A percentile compares a stretch with the other conserved stretches of the same genome.
Conservation (phyloP, 306 rosid species). For the Morella rubra region DNA sequence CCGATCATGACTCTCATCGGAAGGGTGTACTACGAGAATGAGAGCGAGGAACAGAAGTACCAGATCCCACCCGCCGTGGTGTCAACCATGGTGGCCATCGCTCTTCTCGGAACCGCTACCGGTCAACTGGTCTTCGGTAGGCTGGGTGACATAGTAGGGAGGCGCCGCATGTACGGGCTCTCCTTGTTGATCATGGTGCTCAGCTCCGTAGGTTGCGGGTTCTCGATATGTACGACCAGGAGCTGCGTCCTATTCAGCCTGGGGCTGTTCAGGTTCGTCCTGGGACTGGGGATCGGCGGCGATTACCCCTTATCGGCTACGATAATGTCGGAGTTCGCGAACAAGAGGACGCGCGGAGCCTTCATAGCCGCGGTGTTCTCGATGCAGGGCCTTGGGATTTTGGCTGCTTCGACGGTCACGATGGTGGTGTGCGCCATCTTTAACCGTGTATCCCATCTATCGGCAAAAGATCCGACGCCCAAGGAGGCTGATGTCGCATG, state of each 20-base stretch:
- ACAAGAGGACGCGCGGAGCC: conserved; percentile 66
- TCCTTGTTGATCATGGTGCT: conserved; percentile 55
- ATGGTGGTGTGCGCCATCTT: conserved; percentile 51
- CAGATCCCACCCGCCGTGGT: conserved; percentile 16
- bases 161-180: conserved; percentile 58
- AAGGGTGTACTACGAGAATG: conserved; percentile 39
- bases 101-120: conserved; percentile 49
- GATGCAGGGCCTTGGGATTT: conserved; percentile 82
- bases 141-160: conserved; percentile 57
- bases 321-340: conserved; percentile 85
- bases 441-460: not conserved
- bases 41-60: not conserved
- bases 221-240: conserved; percentile 54
- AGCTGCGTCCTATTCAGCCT: conserved; percentile 48
- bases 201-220: conserved; percentile 57
- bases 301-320: conserved; percentile 80
- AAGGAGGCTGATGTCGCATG: conserved; percentile 60
- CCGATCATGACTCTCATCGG: conserved; percentile 46
- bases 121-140: conserved; percentile 65
- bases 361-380: conserved; percentile 79
- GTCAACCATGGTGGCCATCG: conserved; percentile 37
- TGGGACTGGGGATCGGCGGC: conserved; percentile 80
- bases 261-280: conserved; percentile 62
- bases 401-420: conserved; percentile 59
- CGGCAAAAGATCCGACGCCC: conserved; percentile 20